These are phyloP conservation scores for Penicillium riverlandense DNA, from an alignment of 495 filamentous ascomycete species.

Conservation along the genomic window DNA sequence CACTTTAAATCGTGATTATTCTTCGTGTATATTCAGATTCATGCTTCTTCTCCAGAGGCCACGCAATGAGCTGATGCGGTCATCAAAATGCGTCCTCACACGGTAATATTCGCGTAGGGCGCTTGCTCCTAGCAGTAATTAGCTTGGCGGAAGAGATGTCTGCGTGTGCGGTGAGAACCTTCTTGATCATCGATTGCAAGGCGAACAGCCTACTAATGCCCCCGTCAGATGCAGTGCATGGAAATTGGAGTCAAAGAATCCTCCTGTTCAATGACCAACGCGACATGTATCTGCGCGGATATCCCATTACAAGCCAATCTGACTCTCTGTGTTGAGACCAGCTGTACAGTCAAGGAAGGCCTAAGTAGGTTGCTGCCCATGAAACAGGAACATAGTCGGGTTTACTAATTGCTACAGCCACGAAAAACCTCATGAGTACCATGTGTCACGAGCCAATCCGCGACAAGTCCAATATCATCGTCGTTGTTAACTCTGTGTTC, in stretches of 20 bases:
- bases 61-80: no score
- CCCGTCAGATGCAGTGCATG: not conserved
- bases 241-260: not conserved
- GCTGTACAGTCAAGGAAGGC: conserved; percentile 1
- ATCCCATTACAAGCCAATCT: not conserved
- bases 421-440: conserved; percentile 1
- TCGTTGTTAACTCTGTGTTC: conserved; percentile 5
- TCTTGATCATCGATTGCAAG: no score
- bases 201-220: no score
- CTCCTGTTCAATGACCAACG: not conserved
- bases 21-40: no score
- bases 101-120: no score
- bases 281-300: conserved; percentile 1
- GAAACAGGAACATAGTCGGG: not conserved
- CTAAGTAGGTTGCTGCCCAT: conserved; percentile 1
- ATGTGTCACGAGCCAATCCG: conserved; percentile 3
- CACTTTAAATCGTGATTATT: no score
- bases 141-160: no score
- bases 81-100: no score
- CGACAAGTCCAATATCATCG: conserved; percentile 6
- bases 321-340: not conserved
- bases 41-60: no score
- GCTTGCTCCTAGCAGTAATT: no score
- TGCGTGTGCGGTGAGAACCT: no score
- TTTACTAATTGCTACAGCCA: not conserved